Base-by-base conservation (phyloP, 2,329 filamentous ascomycete species). In the Nigrospora oryzae region DNA sequence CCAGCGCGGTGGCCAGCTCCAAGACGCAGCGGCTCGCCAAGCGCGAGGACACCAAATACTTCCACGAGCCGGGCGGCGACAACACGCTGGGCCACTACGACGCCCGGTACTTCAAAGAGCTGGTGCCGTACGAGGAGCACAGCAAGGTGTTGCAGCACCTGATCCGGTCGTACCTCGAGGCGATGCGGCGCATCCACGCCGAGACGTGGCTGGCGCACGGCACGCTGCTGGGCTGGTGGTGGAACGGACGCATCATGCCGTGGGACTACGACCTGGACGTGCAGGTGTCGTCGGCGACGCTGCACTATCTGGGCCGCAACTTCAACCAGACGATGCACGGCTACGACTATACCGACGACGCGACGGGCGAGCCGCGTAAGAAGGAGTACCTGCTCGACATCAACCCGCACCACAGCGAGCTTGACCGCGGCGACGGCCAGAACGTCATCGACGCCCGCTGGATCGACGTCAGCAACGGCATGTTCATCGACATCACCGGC, bases 181-280 rank as follows among this genome's bases (percentile, higher is more conserved):
- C 78, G 45, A 84, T 86, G 62, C 68, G 71, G 38, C 69, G 75
- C 15, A 70, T 83, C 44, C 77, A 79, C 7, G 65, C 89, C 49
- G 86, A 91, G 64, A 91, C 88, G 0, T 93, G 88, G 88, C 79
- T 94, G 47, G 87, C 88, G 35, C 88, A 94, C 62, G 88, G 88
- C 40, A 89, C 87, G 5, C 67, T 93, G 41, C 69, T 94, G 17
- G 88, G 87, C 12, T 94, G 88, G 88, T 93, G 86, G 85, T 94
- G 88, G 88, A 91, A 89, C 60, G 75, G 71, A 36, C 66, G 79
- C 64, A 81, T 87, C 58, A 79, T 90, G 67, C 86, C 86, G 1
- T 90, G 86, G 86, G 87, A 93, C 63, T 86, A 81, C 69, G 88
- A 94, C 62, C 70, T 93, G 38, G 88, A 94, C 63, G 86, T 86